phyloP scores from a whole-genome alignment of 2,329 filamentous ascomycete genomes.

The Alternaria gaisen region DNA sequence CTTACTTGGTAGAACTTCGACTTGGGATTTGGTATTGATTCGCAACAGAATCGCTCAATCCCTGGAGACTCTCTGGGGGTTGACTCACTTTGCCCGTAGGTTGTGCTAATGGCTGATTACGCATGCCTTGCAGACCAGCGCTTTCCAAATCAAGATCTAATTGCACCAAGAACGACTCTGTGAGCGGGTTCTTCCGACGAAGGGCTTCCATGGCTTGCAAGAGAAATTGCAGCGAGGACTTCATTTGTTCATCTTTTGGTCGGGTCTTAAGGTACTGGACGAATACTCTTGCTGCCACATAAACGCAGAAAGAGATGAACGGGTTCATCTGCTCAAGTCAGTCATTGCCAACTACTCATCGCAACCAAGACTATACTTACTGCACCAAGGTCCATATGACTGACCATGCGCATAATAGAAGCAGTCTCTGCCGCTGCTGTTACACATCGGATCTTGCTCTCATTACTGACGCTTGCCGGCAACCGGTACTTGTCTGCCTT shows the following conservation, averaged over 20 bases:
- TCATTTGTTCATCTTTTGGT: constrained; percentile 82
- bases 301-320: constrained; percentile 93
- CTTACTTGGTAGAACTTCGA: constrained; percentile 21
- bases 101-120: constrained; percentile 61
- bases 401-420: constrained; percentile 93
- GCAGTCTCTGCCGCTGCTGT: constrained; percentile 93
- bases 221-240: constrained; percentile 86
- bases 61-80: constrained; percentile 6
- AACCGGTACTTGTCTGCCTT: constrained; percentile 91
- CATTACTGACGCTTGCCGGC: constrained; percentile 77
- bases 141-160: constrained; percentile 89
- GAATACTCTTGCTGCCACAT: constrained; percentile 94
- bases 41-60: constrained; percentile 13
- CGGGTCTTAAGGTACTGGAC: constrained; percentile 95
- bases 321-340: constrained; percentile 79
- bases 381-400: constrained; percentile 82
- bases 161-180: constrained; percentile 93
- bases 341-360: not conserved
- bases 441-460: constrained; percentile 93
- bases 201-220: constrained; percentile 89
- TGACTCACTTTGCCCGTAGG: constrained; percentile 22
- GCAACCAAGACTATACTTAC: constrained; percentile 63
- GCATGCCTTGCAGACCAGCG: constrained; percentile 60
- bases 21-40: not conserved
- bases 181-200: constrained; percentile 87